Conservation (phyloP, 176 grass and related monocot genomes). For the Elymus sibiricus region DNA sequence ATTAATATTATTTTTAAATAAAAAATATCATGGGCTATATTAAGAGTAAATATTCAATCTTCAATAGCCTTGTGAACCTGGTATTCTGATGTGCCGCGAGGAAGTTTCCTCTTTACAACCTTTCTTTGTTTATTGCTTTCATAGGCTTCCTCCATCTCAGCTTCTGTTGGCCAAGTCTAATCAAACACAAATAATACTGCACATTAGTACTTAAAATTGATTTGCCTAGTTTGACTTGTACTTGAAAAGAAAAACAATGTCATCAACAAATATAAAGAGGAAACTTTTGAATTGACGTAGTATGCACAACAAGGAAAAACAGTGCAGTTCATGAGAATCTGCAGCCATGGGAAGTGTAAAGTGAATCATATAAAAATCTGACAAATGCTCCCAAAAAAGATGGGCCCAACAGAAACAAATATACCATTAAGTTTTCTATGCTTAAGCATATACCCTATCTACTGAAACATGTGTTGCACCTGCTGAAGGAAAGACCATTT, state of each 20-base stretch:
- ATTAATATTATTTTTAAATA: constrained; percentile 16
- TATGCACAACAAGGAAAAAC: not conserved
- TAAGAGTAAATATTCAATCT: not conserved
- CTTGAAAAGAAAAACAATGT: not conserved
- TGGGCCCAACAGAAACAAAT: not conserved
- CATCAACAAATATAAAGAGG: not conserved
- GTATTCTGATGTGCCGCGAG: constrained; percentile 88
- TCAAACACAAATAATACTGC: constrained; percentile 40
- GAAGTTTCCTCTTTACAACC: constrained; percentile 73
- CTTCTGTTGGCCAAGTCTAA: constrained; percentile 90
- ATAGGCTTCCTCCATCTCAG: constrained; percentile 24
- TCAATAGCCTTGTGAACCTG: constrained; percentile 49
- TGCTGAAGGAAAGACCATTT: not conserved
- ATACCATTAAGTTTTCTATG: not conserved
- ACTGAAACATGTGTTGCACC: not conserved
- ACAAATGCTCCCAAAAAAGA: not conserved
- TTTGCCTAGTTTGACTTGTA: constrained; percentile 11
- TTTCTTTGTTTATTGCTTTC: constrained; percentile 63
- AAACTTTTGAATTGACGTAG: not conserved
- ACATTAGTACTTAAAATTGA: not conserved
- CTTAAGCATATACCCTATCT: not conserved
- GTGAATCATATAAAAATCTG: not conserved
- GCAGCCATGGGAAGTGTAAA: not conserved
- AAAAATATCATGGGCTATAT: constrained; percentile 8
- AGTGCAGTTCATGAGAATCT: not conserved